Evolutionary conservation across 257 asterid genomes (phyloP).

Genomic region (Thymus quinquecostatus): DNA sequence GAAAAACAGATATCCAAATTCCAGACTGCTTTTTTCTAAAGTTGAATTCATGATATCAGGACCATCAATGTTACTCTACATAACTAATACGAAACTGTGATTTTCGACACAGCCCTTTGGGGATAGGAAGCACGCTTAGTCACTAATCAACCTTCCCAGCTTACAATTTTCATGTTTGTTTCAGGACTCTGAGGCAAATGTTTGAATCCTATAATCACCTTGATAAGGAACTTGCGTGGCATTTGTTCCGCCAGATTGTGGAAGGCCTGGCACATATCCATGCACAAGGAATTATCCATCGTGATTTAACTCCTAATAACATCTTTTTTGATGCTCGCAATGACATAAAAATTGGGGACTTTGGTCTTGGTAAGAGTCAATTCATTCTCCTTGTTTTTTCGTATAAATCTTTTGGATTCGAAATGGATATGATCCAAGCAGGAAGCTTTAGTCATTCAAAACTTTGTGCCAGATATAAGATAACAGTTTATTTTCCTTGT

Average conservation of each 20-base stretch:
- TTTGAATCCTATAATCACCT: slow-evolving; percentile 83
- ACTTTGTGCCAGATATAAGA: slow-evolving; percentile 4
- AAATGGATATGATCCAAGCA: not conserved
- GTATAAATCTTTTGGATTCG: not conserved
- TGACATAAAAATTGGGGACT: slow-evolving; percentile 97
- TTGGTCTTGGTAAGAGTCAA: slow-evolving; percentile 90
- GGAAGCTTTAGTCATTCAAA: not conserved
- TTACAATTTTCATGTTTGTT: slow-evolving; percentile 32
- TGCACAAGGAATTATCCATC: slow-evolving; percentile 97
- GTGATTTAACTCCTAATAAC: slow-evolving; percentile 95
- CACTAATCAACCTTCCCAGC: slow-evolving; percentile 23
- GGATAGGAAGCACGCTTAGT: slow-evolving; percentile 18
- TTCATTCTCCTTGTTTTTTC: slow-evolving; percentile 11
- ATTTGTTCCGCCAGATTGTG: slow-evolving; percentile 91
- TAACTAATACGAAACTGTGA: not conserved
- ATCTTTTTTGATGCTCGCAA: slow-evolving; percentile 95
- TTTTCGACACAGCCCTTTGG: not conserved
- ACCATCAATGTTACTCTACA: not conserved
- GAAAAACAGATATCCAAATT: not conserved
- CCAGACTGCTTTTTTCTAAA: not conserved
- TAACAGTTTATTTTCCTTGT: slow-evolving; percentile 1
- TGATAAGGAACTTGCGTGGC: slow-evolving; percentile 95
- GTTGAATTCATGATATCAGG: slow-evolving; percentile 13
- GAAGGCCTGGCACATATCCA: slow-evolving; percentile 97
- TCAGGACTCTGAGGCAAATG: slow-evolving; percentile 90